These are phyloP conservation scores for Cynara cardunculus DNA, from an alignment of 129 eudicot genomes.

Conservation along the genomic window DNA sequence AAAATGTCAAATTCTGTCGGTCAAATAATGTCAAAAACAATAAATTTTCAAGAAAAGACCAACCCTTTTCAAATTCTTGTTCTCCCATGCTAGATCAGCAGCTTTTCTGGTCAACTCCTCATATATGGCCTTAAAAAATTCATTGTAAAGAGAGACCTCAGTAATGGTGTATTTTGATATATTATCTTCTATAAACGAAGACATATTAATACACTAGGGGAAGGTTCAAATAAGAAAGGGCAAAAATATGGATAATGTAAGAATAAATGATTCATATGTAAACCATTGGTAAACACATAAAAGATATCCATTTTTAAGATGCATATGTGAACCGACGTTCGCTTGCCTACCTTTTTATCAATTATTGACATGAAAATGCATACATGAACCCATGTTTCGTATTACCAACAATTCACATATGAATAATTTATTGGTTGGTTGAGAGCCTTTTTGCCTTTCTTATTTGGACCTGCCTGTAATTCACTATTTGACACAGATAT, in stretches of 20 bases:
- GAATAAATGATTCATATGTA: not conserved
- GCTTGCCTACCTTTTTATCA: not conserved
- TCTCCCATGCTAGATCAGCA: constrained; percentile 47
- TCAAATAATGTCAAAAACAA: not conserved
- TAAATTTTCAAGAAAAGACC: not conserved
- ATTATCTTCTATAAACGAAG: not conserved
- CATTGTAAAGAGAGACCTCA: not conserved
- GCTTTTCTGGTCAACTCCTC: constrained; percentile 54
- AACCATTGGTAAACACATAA: not conserved
- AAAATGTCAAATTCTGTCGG: not conserved
- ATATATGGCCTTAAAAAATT: constrained; percentile 41
- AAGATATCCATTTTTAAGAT: not conserved
- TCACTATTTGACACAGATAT: not conserved
- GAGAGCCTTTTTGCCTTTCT: not conserved
- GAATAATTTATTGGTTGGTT: no score
- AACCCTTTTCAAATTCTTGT: constrained; percentile 53
- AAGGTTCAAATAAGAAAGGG: not conserved
- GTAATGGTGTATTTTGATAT: not conserved
- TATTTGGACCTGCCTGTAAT: no score
- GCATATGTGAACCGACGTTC: not conserved
- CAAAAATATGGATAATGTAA: not conserved
- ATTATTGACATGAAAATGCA: not conserved
- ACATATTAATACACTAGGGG: not conserved
- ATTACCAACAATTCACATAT: not conserved
- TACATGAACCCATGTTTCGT: not conserved